phyloP scores from a whole-genome alignment of 1,284 basidiomycete species.

The Cryptococcus neoformans region DNA sequence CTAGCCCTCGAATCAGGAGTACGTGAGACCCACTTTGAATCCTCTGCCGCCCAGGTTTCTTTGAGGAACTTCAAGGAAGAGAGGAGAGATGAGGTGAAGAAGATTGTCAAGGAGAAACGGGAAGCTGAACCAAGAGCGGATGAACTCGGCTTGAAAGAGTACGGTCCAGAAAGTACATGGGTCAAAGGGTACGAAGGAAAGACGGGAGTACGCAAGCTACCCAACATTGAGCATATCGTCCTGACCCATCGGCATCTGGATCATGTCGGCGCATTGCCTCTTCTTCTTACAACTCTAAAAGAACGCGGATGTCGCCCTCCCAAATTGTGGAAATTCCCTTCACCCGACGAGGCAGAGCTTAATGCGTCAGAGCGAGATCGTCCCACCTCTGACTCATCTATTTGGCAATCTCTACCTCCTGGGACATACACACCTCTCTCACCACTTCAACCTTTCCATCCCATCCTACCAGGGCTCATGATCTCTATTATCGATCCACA shows the following conservation, averaged over 20 bases:
- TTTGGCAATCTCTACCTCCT: slow-evolving; percentile 25
- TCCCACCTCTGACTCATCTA: slow-evolving; percentile 28
- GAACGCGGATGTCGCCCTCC: slow-evolving; percentile 46
- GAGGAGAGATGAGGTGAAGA: slow-evolving; percentile 17
- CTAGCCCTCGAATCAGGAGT: slow-evolving; percentile 44
- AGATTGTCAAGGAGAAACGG: slow-evolving; percentile 13
- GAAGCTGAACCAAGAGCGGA: slow-evolving; percentile 17
- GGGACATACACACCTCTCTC: slow-evolving; percentile 31
- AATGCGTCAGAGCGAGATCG: slow-evolving; percentile 24
- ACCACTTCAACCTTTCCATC: slow-evolving; percentile 38
- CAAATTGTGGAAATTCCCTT: slow-evolving; percentile 51
- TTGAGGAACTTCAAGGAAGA: slow-evolving; percentile 22
- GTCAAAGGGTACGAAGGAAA: slow-evolving; percentile 1
- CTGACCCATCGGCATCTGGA: slow-evolving; percentile 89
- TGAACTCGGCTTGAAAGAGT: slow-evolving; percentile 21
- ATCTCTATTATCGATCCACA: slow-evolving; percentile 39
- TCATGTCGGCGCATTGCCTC: slow-evolving; percentile 73
- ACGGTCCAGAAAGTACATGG: slow-evolving; percentile 26
- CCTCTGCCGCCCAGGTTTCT: slow-evolving; percentile 10
- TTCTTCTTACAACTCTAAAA: slow-evolving; percentile 66
- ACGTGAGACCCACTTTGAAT: slow-evolving; percentile 37
- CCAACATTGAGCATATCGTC: slow-evolving; percentile 71
- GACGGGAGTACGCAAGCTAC: slow-evolving; percentile 19
- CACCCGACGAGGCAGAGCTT: slow-evolving; percentile 38
- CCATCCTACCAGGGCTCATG: slow-evolving; percentile 40